Conservation (phyloP, 2,329 filamentous ascomycete species). For the Penicillium paneum region DNA sequence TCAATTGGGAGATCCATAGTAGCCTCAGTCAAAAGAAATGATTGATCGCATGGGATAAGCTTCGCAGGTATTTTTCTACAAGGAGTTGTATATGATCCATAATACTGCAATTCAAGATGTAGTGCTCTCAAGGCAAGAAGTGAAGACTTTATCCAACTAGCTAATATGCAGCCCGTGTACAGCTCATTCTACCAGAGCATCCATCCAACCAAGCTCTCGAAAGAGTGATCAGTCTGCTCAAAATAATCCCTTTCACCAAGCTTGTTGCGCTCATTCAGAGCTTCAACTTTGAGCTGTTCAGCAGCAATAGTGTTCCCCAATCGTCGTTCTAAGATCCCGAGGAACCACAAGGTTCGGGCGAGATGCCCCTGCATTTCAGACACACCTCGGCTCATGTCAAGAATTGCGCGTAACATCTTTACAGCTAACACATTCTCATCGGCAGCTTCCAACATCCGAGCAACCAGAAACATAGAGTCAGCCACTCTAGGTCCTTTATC, state of each 20-base stretch:
- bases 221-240: background rate
- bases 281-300: background rate
- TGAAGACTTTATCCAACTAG: too few species aligned
- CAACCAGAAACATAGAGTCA: background rate
- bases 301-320: background rate
- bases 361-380: background rate
- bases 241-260: background rate
- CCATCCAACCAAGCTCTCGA: background rate
- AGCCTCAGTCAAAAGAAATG: too few species aligned
- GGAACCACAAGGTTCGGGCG: background rate
- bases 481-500: background rate
- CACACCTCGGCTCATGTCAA: background rate
- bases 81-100: too few species aligned
- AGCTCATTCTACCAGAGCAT: background rate
- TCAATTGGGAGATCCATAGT: too few species aligned
- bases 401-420: background rate
- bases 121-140: too few species aligned
- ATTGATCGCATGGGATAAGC: too few species aligned
- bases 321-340: background rate
- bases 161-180: too few species aligned
- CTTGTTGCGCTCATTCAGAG: background rate
- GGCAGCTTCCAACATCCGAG: background rate
- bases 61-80: too few species aligned
- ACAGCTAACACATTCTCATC: background rate
- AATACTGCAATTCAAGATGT: too few species aligned